Conservation (phyloP, 495 filamentous ascomycete genomes). For the Hypoxylon lienhwacheense region DNA sequence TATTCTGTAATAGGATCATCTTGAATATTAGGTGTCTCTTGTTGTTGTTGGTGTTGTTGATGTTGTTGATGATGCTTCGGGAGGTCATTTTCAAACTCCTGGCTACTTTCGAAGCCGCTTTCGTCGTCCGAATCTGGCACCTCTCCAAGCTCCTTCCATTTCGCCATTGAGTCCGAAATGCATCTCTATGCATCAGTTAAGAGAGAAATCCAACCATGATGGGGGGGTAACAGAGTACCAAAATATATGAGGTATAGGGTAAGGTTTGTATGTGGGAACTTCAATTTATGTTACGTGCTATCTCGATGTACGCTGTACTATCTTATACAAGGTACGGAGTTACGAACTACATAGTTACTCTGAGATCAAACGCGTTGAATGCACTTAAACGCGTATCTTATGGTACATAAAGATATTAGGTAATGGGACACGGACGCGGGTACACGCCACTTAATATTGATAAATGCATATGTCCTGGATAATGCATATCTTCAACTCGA, state of each 20-base stretch:
- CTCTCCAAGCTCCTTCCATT: conserved; percentile 61
- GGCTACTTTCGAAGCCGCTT: conserved; percentile 46
- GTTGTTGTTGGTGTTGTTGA: no score
- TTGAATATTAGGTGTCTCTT: background rate
- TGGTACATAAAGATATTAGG: conserved; percentile 5
- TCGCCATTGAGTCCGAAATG: conserved; percentile 47
- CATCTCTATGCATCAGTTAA: conserved; percentile 27
- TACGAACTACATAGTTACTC: no score
- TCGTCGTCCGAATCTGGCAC: conserved; percentile 62
- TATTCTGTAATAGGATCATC: background rate
- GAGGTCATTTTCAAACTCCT: conserved; percentile 36
- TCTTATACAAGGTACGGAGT: no score
- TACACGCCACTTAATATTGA: background rate
- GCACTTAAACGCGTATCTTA: conserved; percentile 35
- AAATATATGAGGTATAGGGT: conserved; percentile 12
- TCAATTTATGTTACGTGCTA: no score
- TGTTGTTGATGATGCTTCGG: no score
- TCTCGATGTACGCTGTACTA: no score
- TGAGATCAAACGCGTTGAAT: conserved; percentile 22
- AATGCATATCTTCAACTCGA: no score
- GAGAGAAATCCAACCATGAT: conserved; percentile 28
- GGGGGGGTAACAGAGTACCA: conserved; percentile 21
- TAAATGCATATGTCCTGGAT: background rate
- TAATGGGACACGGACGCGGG: background rate
- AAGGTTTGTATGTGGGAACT: background rate